Conservation (phyloP, 2,329 filamentous ascomycete genomes). For the Monilinia fructigena region DNA sequence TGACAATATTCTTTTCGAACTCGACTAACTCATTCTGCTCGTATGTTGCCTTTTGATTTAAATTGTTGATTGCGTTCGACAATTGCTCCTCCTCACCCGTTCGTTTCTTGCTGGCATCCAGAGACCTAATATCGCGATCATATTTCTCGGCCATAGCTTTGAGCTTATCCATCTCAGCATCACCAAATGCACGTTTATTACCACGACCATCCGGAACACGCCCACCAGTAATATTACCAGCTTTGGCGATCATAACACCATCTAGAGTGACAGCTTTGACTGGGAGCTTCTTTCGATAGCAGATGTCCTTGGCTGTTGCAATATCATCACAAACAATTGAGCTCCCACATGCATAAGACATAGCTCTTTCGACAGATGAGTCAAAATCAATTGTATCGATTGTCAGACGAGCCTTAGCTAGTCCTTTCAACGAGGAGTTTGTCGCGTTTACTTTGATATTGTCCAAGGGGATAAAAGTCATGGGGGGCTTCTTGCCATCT, state of each 20-base stretch:
- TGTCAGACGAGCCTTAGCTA: constrained; percentile 80
- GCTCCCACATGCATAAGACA: constrained; percentile 92
- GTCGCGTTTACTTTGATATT: constrained; percentile 94
- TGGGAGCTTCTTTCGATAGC: constrained; percentile 77
- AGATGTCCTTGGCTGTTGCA: constrained; percentile 82
- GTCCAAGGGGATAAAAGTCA: constrained; percentile 94
- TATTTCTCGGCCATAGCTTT: constrained; percentile 73
- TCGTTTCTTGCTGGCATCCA: constrained; percentile 76
- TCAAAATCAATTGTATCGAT: constrained; percentile 98
- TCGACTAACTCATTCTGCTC: constrained; percentile 73
- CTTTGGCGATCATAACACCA: constrained; percentile 96
- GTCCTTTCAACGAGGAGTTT: constrained; percentile 86
- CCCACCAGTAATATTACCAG: constrained; percentile 94
- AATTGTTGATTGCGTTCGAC: constrained; percentile 72
- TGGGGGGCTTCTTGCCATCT: constrained; percentile 80
- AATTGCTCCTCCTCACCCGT: constrained; percentile 77
- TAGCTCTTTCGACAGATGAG: constrained; percentile 80
- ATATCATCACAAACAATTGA: constrained; percentile 91
- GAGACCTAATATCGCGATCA: constrained; percentile 71
- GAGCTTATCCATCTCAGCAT: constrained; percentile 84
- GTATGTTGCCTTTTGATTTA: constrained; percentile 73
- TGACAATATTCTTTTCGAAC: constrained; percentile 77
- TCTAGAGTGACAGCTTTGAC: constrained; percentile 94
- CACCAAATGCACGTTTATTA: constrained; percentile 80
- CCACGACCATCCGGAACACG: constrained; percentile 73